Percentiles rank a stretch among this genome's conserved stretches.
phyloP scores from a whole-genome alignment of 2,329 filamentous ascomycete genomes.

The Ploettnerulaceae sp. region DNA sequence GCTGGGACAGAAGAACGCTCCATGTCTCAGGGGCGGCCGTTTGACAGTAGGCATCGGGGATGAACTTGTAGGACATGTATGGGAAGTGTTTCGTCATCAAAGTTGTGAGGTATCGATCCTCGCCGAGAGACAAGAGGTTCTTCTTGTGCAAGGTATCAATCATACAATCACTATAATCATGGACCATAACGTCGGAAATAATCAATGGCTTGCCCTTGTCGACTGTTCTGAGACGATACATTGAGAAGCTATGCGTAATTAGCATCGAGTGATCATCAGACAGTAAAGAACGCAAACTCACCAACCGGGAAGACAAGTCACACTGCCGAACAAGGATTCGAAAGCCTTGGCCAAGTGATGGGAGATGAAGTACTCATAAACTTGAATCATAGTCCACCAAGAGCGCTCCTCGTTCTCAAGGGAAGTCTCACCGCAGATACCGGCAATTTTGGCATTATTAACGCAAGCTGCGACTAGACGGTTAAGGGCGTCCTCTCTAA shows the following conservation, averaged over 20 bases:
- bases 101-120: slow-evolving; percentile 95
- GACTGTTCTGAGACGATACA: slow-evolving; percentile 93
- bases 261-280: too few relatives aligned
- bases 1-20: slow-evolving; percentile 92
- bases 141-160: slow-evolving; percentile 94
- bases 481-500: slow-evolving; percentile 87
- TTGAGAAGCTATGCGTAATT: slow-evolving; percentile 73
- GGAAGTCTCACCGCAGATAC: slow-evolving; percentile 95
- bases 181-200: slow-evolving; percentile 81
- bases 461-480: slow-evolving; percentile 87
- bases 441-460: slow-evolving; percentile 92
- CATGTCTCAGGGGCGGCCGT: slow-evolving; percentile 93
- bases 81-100: slow-evolving; percentile 99
- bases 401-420: slow-evolving; percentile 91
- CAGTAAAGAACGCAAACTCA: too few relatives aligned
- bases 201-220: slow-evolving; percentile 94
- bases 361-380: slow-evolving; percentile 99
- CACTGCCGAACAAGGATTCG: slow-evolving; percentile 93
- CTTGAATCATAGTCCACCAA: slow-evolving; percentile 99
- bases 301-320: slow-evolving; percentile 99
- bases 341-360: slow-evolving; percentile 97
- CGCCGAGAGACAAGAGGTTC: slow-evolving; percentile 87
- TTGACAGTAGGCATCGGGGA: slow-evolving; percentile 85
- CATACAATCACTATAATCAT: slow-evolving; percentile 81
- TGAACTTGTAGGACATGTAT: slow-evolving; percentile 91